Evolutionary conservation across 2,329 filamentous ascomycete genomes (phyloP).

Genomic region (Aspergillus brunneoviolaceus): DNA sequence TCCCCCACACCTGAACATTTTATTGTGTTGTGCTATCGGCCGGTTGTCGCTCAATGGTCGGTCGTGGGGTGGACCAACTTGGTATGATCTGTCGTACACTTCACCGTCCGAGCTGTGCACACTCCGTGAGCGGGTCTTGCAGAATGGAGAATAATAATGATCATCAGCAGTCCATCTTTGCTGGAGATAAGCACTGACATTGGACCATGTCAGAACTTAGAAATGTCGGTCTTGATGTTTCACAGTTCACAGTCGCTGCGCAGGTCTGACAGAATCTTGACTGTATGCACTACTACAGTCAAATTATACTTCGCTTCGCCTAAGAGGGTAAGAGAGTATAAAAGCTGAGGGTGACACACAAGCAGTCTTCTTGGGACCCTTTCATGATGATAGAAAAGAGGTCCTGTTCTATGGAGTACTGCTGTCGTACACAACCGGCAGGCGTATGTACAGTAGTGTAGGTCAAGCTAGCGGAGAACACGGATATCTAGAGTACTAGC

Average conservation of each 20-base stretch:
- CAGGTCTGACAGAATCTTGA: not conserved
- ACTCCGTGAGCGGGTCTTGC: not conserved
- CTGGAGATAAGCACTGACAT: not conserved
- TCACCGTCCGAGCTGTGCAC: not conserved
- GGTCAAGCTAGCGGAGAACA: not conserved
- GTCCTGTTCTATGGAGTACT: not conserved
- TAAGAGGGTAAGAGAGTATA: not conserved
- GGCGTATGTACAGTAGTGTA: not conserved
- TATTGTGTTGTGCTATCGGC: not conserved
- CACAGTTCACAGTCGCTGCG: not conserved
- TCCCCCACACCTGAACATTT: not conserved
- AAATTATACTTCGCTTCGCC: not conserved
- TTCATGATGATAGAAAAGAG: not conserved
- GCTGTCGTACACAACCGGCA: not conserved
- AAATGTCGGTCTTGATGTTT: not conserved
- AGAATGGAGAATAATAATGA: not conserved
- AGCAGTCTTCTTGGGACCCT: not conserved
- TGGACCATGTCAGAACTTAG: not conserved
- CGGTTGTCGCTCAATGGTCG: not conserved
- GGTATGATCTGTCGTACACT: not conserved
- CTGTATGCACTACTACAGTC: not conserved
- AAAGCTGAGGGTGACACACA: not conserved
- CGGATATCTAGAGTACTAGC: not conserved
- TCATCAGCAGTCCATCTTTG: not conserved
- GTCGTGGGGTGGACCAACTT: not conserved